Conservation (phyloP, 495 filamentous ascomycete genomes). For the Tuber umbilicatum region DNA sequence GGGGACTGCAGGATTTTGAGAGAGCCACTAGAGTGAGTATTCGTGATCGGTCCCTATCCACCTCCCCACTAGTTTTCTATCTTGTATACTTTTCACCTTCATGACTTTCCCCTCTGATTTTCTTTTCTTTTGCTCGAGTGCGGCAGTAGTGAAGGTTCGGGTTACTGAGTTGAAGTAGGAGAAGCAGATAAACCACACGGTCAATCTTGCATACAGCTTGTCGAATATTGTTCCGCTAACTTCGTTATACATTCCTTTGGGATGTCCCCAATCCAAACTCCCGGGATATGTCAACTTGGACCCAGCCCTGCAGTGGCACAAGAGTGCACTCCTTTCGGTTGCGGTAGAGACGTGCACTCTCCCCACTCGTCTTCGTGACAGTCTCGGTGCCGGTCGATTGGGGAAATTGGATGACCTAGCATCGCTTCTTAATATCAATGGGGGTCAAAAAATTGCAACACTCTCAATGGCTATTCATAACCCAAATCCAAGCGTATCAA, state of each 20-base stretch:
- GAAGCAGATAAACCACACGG: slow-evolving; percentile 46
- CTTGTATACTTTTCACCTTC: slow-evolving; percentile 9
- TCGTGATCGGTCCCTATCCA: slow-evolving; percentile 4
- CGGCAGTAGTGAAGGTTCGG: not conserved
- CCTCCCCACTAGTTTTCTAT: slow-evolving; percentile 6
- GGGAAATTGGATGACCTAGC: slow-evolving; percentile 59
- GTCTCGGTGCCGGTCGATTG: slow-evolving; percentile 44
- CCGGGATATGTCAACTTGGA: slow-evolving; percentile 61
- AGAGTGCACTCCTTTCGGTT: slow-evolving; percentile 65
- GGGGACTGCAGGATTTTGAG: slow-evolving; percentile 66
- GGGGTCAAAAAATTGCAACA: slow-evolving; percentile 72
- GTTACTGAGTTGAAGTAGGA: slow-evolving; percentile 41
- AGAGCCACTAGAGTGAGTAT: slow-evolving; percentile 54
- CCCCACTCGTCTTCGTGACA: slow-evolving; percentile 61
- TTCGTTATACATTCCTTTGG: slow-evolving; percentile 72
- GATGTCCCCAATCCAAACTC: slow-evolving; percentile 52
- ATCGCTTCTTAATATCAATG: slow-evolving; percentile 65
- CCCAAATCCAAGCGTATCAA: slow-evolving; percentile 11
- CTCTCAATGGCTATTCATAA: slow-evolving; percentile 50
- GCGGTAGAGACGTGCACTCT: slow-evolving; percentile 76
- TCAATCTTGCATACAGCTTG: slow-evolving; percentile 37
- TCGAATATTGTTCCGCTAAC: slow-evolving; percentile 48
- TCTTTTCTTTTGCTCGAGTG: slow-evolving; percentile 5
- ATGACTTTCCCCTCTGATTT: not conserved
- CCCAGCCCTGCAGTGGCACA: slow-evolving; percentile 67